A percentile compares a stretch with the other conserved stretches of the same genome.
These are phyloP conservation scores for Sphagnum tenellum DNA, from an alignment of 225 moss, liverwort and hornwort species.

Conservation along the genomic window DNA sequence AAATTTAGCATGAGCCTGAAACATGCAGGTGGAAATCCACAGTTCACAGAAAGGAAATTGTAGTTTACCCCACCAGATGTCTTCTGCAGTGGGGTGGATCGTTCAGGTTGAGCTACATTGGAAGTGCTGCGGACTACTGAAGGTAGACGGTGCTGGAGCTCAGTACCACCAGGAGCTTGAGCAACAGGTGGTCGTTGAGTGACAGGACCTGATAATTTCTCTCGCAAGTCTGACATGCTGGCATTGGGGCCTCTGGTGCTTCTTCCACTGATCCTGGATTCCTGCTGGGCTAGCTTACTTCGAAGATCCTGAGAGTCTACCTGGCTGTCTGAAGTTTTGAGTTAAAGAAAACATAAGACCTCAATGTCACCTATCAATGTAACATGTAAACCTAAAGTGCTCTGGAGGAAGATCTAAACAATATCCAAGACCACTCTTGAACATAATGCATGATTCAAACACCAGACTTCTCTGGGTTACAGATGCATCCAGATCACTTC, in stretches of 20 bases:
- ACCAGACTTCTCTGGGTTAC: no score
- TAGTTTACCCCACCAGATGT: background rate
- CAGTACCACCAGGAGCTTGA: constrained; percentile 42
- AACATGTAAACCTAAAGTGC: no score
- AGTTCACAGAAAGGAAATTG: constrained; percentile 17
- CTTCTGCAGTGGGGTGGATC: constrained; percentile 10
- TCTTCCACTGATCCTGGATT: constrained; percentile 22
- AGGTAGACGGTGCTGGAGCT: constrained; percentile 60
- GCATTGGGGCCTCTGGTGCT: constrained; percentile 31
- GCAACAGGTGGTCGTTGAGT: constrained; percentile 18
- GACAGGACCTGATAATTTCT: constrained; percentile 79
- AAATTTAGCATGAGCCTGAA: background rate
- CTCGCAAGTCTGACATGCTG: constrained; percentile 66
- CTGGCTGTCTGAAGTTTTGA: constrained; percentile 28
- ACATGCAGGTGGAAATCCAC: constrained; percentile 13
- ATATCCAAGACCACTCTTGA: no score
- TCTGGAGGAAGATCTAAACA: no score
- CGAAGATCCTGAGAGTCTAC: constrained; percentile 43
- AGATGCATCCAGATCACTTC: no score
- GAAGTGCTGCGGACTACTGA: constrained; percentile 67
- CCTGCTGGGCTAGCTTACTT: constrained; percentile 41
- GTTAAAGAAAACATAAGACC: constrained; percentile 10
- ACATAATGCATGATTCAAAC: no score
- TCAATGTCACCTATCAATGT: no score
- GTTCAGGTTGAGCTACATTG: constrained; percentile 41